Evolutionary conservation across 345 rosid species (phyloP), one percentile per base, ranked within the genome.

Genomic region (Stellera chamaejasme): DNA sequence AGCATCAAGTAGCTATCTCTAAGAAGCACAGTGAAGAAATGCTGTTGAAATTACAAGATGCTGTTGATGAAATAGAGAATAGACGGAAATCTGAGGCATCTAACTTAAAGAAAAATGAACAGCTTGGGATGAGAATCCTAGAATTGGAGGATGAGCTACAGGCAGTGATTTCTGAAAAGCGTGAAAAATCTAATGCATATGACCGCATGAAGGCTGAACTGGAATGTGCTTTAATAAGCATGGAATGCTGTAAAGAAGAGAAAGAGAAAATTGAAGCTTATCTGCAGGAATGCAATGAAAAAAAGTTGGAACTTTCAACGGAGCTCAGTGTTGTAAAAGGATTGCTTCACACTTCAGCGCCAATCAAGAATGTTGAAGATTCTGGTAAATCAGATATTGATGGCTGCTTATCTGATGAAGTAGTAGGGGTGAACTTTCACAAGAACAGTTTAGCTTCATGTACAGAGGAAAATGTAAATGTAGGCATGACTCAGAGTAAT

Each of bases 201-300:
- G 97, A 93, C 69, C 47, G 75, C 71, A 81, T 84, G 89, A 93
- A 89, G 70, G 97, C 97, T 61, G 96, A 93, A 67, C 62, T 87
- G 71, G 99, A 93, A 62, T 93, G 99, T 73, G 73, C 99, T 59
- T 75, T 80, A 52, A 81, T 93, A 65, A 93, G 96, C 71, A 94
- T 93, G 0, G 96, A 89, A 65, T 93, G 99, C 75, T 93, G 99
- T 55, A 93, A 86, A 75, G 97, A 89, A 81, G 99, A 93, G 72
- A 89, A 93, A 55, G 71, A 84, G 59, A 87, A 71, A 51, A 81
- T 92, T 61, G 95, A 93, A 81, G 78, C 67, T 57, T 72, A 68
- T 58, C 62, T 89, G 68, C 75, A 68, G 52, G 84, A 86, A 66
- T 78, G 84, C 73, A 63, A 62, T 0, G 79, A 79, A 69, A 91